Conservation (phyloP, 257 asterid genomes). For the Solanum peruvianum region DNA sequence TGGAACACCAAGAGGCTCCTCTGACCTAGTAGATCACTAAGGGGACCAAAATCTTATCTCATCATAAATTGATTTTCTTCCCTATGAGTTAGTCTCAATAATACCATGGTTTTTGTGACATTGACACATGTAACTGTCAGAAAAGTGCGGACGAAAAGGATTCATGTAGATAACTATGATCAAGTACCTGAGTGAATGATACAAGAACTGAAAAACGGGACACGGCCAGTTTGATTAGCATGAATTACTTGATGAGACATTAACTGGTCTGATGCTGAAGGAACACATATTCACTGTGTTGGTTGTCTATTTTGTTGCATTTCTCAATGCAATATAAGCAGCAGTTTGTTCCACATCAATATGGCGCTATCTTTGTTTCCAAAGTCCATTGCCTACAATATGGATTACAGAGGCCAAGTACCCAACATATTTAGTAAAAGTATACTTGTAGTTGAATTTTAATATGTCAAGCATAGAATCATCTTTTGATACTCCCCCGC, state of each 20-base stretch:
- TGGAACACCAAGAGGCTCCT: background rate
- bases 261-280: background rate
- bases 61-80: background rate
- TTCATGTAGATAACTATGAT: background rate
- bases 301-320: background rate
- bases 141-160: background rate
- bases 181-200: background rate
- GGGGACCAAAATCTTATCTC: background rate
- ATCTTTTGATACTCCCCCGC: background rate
- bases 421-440: background rate
- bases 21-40: background rate
- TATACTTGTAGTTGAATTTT: background rate
- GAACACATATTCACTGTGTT: background rate
- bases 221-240: background rate
- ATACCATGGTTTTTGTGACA: background rate
- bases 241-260: background rate
- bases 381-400: background rate
- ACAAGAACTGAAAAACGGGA: background rate
- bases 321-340: background rate
- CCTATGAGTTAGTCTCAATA: background rate
- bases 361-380: background rate
- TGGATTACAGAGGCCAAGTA: background rate
- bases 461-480: background rate
- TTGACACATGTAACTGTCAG: background rate
- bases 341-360: background rate